Evolutionary conservation across 257 asterid genomes (phyloP), one percentile per base, ranked within the genome.

Genomic region (Forsythia suspensa): DNA sequence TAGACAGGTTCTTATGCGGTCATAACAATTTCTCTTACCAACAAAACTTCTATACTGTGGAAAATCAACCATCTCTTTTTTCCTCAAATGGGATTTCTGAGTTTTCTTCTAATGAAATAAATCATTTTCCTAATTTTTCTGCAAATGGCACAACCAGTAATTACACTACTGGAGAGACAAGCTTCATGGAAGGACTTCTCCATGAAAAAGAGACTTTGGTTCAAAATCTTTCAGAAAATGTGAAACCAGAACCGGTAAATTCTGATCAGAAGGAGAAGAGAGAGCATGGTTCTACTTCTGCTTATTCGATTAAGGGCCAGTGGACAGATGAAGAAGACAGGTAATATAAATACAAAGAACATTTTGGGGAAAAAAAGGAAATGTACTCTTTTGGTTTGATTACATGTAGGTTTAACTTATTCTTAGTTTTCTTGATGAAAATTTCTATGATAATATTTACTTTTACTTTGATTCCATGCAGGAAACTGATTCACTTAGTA

Each of bases 271-370:
- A 63, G 70, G 70, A 52, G 82, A 75, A 15, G 74, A 83, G 65
- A 42, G 83, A 10, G 4, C 82, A 72, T 36, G 72, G 41, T 40
- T 80, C 77, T 13, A 72, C 88, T 37, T 77, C 86, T 3, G 21
- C 57, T 2, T 24, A 61, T 66, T 75, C 88, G 87, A 85, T 85
- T 82, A 94, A 91, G 74, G 95, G 96, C 3, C 96, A 87, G 71
- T 94, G 98, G 98, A 82, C 92, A 20, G 88, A 80, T 7, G 89
- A 82, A 52, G 98, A 93, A 86, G 97, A 93, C 72, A 90, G 89
- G 98, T 90, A 73, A 73, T 15, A 70, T 41, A 41, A 41, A 55
- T 55, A 1, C 2, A 44, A 44, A 44, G 12, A 44, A 44, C 34
- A 1, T 29, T 29, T 29, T 29, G 34, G 34, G 34, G 12, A 48